Evolutionary conservation across 1,284 basidiomycete species (phyloP).

Genomic region (Boletus smithii): DNA sequence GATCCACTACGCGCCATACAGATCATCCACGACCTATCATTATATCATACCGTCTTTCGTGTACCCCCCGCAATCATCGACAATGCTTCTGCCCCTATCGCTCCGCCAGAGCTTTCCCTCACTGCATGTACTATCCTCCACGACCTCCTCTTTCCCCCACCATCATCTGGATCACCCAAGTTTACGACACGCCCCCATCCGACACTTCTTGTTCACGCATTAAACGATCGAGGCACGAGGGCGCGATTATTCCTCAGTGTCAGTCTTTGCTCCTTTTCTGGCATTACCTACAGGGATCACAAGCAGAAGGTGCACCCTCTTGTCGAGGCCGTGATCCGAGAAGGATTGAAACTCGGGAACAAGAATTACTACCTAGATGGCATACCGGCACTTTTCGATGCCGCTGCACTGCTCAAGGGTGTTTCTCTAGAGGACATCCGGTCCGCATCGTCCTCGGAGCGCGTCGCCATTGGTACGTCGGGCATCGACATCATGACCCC

Average conservation of each 20-base stretch:
- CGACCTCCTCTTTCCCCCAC: conserved; percentile 39
- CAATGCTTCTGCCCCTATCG: conserved; percentile 44
- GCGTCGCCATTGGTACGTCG: conserved; percentile 58
- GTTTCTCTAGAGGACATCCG: conserved; percentile 39
- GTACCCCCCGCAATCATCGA: conserved; percentile 46
- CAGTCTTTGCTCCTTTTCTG: conserved; percentile 62
- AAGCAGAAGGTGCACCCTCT: conserved; percentile 61
- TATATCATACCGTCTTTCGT: conserved; percentile 73
- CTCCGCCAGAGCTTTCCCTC: conserved; percentile 42
- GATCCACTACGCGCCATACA: conserved; percentile 74
- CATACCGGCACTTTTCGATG: conserved; percentile 66
- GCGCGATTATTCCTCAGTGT: conserved; percentile 74
- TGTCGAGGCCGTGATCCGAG: conserved; percentile 70
- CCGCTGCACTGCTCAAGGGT: conserved; percentile 44
- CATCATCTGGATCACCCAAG: conserved; percentile 21
- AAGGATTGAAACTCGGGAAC: conserved; percentile 80
- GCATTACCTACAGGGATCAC: conserved; percentile 57
- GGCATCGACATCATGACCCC: not conserved
- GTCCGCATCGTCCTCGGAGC: conserved; percentile 42
- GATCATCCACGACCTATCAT: conserved; percentile 65
- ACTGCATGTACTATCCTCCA: conserved; percentile 61
- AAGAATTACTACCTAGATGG: conserved; percentile 77
- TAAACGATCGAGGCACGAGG: conserved; percentile 40
- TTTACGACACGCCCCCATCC: conserved; percentile 47
- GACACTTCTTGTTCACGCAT: conserved; percentile 40